These are phyloP conservation scores for Termitomyces heimii DNA, from an alignment of 768 basidiomycete species.

Conservation along the genomic window DNA sequence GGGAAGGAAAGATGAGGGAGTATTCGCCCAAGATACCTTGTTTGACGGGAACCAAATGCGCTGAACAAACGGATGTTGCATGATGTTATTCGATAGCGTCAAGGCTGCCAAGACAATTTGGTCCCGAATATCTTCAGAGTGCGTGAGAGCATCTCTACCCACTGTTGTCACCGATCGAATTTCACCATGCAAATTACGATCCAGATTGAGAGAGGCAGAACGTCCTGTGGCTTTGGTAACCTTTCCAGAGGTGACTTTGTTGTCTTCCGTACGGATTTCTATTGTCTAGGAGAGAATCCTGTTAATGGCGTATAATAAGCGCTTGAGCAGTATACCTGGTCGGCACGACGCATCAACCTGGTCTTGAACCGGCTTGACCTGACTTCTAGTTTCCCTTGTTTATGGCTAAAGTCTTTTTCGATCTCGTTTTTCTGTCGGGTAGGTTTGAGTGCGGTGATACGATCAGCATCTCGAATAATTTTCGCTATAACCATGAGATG, in stretches of 20 bases:
- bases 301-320: neutral
- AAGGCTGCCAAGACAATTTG: constrained; percentile 23
- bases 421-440: constrained; percentile 41
- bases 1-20: neutral
- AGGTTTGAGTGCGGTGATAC: constrained; percentile 38
- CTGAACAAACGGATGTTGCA: constrained; percentile 26
- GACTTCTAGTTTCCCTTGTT: constrained; percentile 26
- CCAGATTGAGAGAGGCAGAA: constrained; percentile 22
- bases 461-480: constrained; percentile 31
- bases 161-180: constrained; percentile 33
- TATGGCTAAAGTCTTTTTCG: constrained; percentile 16
- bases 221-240: constrained; percentile 32
- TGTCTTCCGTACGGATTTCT: constrained; percentile 13
- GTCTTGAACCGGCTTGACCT: constrained; percentile 37
- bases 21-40: constrained; percentile 8
- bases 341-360: constrained; percentile 24
- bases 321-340: constrained; percentile 18
- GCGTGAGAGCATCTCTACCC: constrained; percentile 43
- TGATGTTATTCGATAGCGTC: constrained; percentile 19
- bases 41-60: constrained; percentile 25
- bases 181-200: constrained; percentile 18
- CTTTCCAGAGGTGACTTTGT: constrained; percentile 14
- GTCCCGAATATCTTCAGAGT: constrained; percentile 31
- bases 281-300: constrained; percentile 11
- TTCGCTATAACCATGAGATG: constrained; percentile 31